Percentiles rank a stretch among this genome's conserved stretches.
Evolutionary conservation across 2,329 filamentous ascomycete species (phyloP).

Genomic region (Stagonosporopsis vannaccii): DNA sequence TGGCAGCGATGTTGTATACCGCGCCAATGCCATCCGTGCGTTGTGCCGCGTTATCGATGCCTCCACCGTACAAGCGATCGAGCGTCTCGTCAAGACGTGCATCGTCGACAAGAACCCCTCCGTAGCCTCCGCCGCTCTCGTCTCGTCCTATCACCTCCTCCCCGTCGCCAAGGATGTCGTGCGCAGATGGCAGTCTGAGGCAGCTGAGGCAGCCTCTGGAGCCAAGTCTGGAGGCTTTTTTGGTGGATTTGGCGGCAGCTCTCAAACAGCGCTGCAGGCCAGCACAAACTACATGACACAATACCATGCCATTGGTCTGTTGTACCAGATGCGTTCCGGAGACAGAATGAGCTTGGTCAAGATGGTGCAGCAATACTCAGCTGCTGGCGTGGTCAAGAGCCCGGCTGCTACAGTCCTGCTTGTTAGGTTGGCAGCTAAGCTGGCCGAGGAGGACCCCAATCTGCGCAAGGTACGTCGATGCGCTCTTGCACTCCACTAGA

Average conservation of each 20-base stretch:
- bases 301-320: conserved; percentile 95
- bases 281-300: conserved; percentile 95
- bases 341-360: conserved; percentile 98
- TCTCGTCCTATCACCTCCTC: conserved; percentile 97
- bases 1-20: conserved; percentile 81
- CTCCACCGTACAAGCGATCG: conserved; percentile 95
- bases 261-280: conserved; percentile 72
- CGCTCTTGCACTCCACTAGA: no score
- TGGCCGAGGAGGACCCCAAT: conserved; percentile 90
- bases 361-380: conserved; percentile 99
- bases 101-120: conserved; percentile 99
- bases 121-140: conserved; percentile 92
- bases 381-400: conserved; percentile 90
- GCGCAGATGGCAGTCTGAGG: conserved; percentile 97
- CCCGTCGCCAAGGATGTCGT: conserved; percentile 96
- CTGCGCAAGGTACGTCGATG: conserved; percentile 67
- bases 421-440: conserved; percentile 88
- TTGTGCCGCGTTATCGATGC: conserved; percentile 95
- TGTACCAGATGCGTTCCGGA: conserved; percentile 97
- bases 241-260: conserved; percentile 85
- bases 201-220: conserved; percentile 91
- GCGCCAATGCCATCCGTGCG: conserved; percentile 94
- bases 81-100: conserved; percentile 97
- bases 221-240: conserved; percentile 91
- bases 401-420: conserved; percentile 91